These are phyloP conservation scores for Collybiopsis luxurians DNA, from an alignment of 768 basidiomycete species.

Conservation along the genomic window DNA sequence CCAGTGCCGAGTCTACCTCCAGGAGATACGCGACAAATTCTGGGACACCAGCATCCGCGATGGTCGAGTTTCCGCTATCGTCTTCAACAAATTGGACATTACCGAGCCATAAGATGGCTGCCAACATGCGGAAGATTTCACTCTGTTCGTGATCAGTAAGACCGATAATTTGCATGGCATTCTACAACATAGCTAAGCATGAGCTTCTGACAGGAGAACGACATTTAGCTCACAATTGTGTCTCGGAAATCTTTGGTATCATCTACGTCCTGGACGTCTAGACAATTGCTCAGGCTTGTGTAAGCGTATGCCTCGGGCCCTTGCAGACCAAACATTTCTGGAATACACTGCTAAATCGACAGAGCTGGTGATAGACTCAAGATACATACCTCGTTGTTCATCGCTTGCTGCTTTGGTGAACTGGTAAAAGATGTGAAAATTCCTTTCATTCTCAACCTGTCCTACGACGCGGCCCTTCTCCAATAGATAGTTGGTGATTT, in stretches of 20 bases:
- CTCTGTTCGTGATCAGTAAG: conserved; percentile 81
- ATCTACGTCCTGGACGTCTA: conserved; percentile 88
- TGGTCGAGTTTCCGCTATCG: conserved; percentile 83
- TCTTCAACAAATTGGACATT: conserved; percentile 89
- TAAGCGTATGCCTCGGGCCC: conserved; percentile 96
- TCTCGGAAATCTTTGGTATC: conserved; percentile 86
- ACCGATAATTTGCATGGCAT: conserved; percentile 93
- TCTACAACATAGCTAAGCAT: conserved; percentile 37
- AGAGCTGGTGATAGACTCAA: neutral
- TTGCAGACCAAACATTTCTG: conserved; percentile 93
- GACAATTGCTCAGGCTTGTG: conserved; percentile 88
- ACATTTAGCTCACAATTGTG: conserved; percentile 66
- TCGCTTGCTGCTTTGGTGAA: conserved; percentile 94
- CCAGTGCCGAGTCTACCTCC: conserved; percentile 74
- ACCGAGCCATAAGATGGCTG: conserved; percentile 91
- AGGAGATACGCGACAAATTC: conserved; percentile 95
- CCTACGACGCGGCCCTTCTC: conserved; percentile 98
- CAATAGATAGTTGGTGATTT: conserved; percentile 96
- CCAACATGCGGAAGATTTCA: conserved; percentile 92
- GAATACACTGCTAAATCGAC: conserved; percentile 9
- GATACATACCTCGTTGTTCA: conserved; percentile 74
- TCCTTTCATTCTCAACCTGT: conserved; percentile 93
- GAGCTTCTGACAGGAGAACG: conserved; percentile 2
- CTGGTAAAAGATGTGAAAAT: conserved; percentile 99
- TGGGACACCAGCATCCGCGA: conserved; percentile 83